Evolutionary conservation across 305 asterid genomes (phyloP).

Genomic region (Ajuga reptans): DNA sequence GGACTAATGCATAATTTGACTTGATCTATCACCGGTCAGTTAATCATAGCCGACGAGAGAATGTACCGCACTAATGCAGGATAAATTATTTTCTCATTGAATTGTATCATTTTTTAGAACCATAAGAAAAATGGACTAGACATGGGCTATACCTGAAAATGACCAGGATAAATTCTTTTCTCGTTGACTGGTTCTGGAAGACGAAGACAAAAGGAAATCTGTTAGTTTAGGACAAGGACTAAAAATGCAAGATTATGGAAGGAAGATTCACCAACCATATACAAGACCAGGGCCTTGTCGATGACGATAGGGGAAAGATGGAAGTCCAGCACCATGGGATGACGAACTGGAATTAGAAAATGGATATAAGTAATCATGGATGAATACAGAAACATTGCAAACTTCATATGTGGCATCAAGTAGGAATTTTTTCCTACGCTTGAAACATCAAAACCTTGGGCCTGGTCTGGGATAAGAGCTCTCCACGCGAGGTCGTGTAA

Average conservation of each 20-base stretch:
- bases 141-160: constrained; percentile 25
- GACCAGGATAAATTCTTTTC: constrained; percentile 23
- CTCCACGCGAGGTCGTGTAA: constrained; percentile 30
- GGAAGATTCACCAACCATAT: constrained; percentile 29
- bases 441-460: constrained; percentile 34
- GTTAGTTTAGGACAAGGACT: constrained; percentile 4
- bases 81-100: no score
- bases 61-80: no score
- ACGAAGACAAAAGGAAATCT: constrained; percentile 2
- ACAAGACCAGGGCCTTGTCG: constrained; percentile 27
- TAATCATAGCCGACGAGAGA: no score
- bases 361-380: constrained; percentile 2
- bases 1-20: no score
- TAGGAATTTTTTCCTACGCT: not conserved
- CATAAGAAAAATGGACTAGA: not conserved
- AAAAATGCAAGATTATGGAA: not conserved
- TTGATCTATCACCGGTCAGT: no score
- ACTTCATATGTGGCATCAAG: constrained; percentile 15
- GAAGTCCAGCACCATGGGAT: constrained; percentile 20
- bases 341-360: constrained; percentile 30
- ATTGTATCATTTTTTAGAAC: not conserved
- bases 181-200: constrained; percentile 27
- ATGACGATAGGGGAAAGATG: constrained; percentile 30
- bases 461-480: constrained; percentile 34
- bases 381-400: constrained; percentile 7